Evolutionary conservation across 2,329 filamentous ascomycete species (phyloP), one percentile per base, ranked within the genome.

Genomic region (Aureobasidium mangrovei): DNA sequence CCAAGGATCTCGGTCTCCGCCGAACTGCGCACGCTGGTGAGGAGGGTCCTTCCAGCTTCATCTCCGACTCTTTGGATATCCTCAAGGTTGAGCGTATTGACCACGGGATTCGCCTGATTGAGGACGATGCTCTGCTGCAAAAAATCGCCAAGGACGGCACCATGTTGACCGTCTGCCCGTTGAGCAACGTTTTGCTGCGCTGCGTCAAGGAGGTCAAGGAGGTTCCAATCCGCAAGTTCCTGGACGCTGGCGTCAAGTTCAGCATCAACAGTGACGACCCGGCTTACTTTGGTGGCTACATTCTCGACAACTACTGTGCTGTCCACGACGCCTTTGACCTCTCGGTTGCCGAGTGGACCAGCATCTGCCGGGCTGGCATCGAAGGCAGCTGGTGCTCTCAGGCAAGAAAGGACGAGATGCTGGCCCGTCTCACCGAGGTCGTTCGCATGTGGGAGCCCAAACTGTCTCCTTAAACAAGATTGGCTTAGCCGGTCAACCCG

Each of bases 11-110:
- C 29, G 79, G 80, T 0, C 74, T 86, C 48, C 71, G 74, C 29
- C 73, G 81, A n/a, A 91, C 86, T 0, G 82, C 85, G 2, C 86
- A 91, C 66, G 85, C 83, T 2, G 85, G 86, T 51, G 86, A 91
- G 67, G 86, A 91, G 64, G 85, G 84, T 0, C 83, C 85, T 12
- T 70, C 82, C 3, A 74, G 73, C 4, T 88, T 85, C 67, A 83
- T 91, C 60, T 69, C 71, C 27, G 74, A 75, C 28, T 83, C 86
- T 2, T 71, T 90, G 39, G 79, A 85, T 60, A 64, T 74, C 31
- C 75, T 89, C 41, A 72, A 75, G 26, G 80, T 82, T 40, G 72
- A 78, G 65, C 79, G 87, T 40, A 87, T 91, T 63, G 86, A 91
- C 65, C 85, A 91, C 64, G 86, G 86, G 0, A 81, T 88, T 54